Base-by-base conservation (phyloP, 2,329 filamentous ascomycete genomes). In the Ophioceras dolichostomum region DNA sequence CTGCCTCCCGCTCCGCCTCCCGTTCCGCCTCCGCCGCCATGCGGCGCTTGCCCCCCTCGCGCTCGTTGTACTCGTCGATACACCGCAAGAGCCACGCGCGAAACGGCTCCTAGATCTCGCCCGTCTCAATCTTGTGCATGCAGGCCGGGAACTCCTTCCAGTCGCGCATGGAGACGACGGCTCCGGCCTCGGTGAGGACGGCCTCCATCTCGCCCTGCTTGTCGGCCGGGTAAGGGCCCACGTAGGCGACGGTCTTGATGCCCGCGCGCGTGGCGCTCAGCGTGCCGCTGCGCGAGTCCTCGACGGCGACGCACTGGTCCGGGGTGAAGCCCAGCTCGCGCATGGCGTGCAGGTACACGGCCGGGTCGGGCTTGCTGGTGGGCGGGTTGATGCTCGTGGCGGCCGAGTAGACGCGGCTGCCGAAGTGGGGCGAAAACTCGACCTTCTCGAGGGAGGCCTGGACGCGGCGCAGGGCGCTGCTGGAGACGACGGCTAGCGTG, bases 291-390 rank as follows among this genome's bases (percentile, higher is more conserved):
- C 83, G 85, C 68, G 79, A 85, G 66, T 94, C 87, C 68, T 94
- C 87, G 41, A 94, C 74, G 18, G 87, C 83, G 22, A 94, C 69
- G 46, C 73, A 78, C 67, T 93, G 79, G 33, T 65, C 64, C 2
- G 84, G 65, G 50, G 70, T 73, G 61, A 81, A 81, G 43, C 79
- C 80, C 36, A 93, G 69, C 54, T 74, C 64, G 60, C 86, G 63
- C 54, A 87, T 73, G 17, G 87, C 83, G 57, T 80, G 72, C 45
- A 86, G 61, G 65, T 94, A 94, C 61, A 94, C 81, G 47, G 84
- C 83, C 14, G 88, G 87, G 60, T 94, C 83, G 13, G 87, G 87
- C 73, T 94, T 94, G 59, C 77, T 83, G 39, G 84, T 88, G n/a
- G 87, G 87, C 52, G 67, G 75, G 40, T 73, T 65, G 48, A 94